These are phyloP conservation scores for Glycine latifolia DNA, from an alignment of 306 rosid species.

Conservation along the genomic window DNA sequence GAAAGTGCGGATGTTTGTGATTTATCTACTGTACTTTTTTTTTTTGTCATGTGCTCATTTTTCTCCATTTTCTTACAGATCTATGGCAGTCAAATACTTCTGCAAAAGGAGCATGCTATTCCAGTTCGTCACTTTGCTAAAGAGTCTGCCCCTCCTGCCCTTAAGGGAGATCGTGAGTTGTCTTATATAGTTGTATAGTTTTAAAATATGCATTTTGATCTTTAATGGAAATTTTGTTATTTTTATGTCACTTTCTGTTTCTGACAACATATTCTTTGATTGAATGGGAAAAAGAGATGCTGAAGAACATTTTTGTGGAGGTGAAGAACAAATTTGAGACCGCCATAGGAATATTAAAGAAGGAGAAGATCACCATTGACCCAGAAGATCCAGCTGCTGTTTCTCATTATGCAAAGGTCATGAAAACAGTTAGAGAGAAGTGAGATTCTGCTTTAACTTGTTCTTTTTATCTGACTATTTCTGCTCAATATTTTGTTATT, in stretches of 20 bases:
- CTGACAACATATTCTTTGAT: constrained; percentile 43
- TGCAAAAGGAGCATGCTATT: constrained; percentile 71
- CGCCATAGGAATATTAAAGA: constrained; percentile 74
- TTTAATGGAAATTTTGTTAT: neutral
- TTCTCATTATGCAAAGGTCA: constrained; percentile 82
- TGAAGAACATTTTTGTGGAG: constrained; percentile 82
- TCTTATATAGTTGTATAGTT: neutral
- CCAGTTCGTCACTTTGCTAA: constrained; percentile 84
- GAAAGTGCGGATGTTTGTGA: no score
- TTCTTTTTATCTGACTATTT: constrained; percentile 25
- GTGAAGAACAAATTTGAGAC: constrained; percentile 85
- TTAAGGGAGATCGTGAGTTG: constrained; percentile 91
- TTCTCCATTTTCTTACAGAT: constrained; percentile 53
- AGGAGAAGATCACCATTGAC: constrained; percentile 91
- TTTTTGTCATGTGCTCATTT: neutral
- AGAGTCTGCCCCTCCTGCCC: constrained; percentile 67
- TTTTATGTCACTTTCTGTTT: constrained; percentile 8
- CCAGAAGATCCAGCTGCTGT: constrained; percentile 93
- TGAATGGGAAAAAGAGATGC: constrained; percentile 68
- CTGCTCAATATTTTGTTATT: constrained; percentile 12
- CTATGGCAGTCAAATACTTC: constrained; percentile 63
- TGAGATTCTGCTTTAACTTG: constrained; percentile 56
- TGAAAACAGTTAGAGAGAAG: constrained; percentile 87
- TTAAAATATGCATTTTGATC: neutral
- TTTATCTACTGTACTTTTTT: neutral